Conservation (phyloP, 192 early-diverging fungal genomes). For the Funneliformis geosporum region DNA sequence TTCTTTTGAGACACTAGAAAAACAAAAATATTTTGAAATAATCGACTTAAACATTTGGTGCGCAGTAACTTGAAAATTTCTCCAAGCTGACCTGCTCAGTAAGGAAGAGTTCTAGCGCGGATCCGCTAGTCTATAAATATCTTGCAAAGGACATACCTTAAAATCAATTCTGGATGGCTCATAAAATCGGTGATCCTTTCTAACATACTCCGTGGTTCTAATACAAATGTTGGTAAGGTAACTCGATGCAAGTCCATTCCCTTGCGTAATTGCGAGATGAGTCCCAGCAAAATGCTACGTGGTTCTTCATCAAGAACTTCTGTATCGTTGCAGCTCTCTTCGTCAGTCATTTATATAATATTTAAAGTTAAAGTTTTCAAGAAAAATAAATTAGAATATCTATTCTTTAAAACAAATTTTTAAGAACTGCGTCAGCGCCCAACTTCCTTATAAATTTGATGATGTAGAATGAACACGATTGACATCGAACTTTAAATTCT, state of each 20-base stretch:
- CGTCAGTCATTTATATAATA: constrained; percentile 10
- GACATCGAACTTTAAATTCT: too few species aligned
- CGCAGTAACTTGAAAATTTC: background rate
- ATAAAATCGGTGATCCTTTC: constrained; percentile 97
- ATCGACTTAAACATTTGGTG: background rate
- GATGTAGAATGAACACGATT: too few species aligned
- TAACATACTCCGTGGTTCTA: constrained; percentile 91
- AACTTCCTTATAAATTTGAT: background rate
- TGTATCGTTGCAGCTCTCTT: constrained; percentile 47
- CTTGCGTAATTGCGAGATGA: constrained; percentile 85
- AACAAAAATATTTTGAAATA: background rate
- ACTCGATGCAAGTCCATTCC: constrained; percentile 91
- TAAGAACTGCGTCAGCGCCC: background rate
- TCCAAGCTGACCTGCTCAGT: background rate
- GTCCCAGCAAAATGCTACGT: constrained; percentile 78
- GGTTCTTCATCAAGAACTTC: constrained; percentile 84
- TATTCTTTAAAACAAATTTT: background rate
- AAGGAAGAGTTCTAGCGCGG: background rate
- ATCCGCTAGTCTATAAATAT: background rate
- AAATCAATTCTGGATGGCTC: constrained; percentile 80
- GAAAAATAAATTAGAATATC: background rate
- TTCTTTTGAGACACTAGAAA: constrained; percentile 63
- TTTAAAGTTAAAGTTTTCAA: too few species aligned
- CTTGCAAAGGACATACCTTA: constrained; percentile 55
- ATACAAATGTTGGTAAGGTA: constrained; percentile 93